Percentiles rank a stretch among this genome's conserved stretches.
Evolutionary conservation across 2,329 filamentous ascomycete species (phyloP).

Genomic region (Penicillium digitatum): DNA sequence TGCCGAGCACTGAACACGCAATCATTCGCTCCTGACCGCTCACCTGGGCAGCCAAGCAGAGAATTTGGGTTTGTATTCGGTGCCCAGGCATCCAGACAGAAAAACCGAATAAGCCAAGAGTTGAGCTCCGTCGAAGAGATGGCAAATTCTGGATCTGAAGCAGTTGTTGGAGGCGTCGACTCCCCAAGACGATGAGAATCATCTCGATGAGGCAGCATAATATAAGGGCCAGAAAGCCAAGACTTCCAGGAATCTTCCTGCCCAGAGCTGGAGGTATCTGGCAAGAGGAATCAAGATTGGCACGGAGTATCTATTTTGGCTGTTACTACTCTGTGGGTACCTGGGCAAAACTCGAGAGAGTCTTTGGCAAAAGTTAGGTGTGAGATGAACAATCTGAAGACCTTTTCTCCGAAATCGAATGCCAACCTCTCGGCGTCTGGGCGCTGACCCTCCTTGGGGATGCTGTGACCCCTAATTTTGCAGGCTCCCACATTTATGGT

Average conservation of each 20-base stretch:
- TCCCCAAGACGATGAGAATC: conserved; percentile 1
- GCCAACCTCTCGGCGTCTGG: conserved; percentile 16
- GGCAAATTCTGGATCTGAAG: not conserved
- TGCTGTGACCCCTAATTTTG: not conserved
- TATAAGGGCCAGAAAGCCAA: conserved; percentile 7
- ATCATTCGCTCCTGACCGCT: conserved; percentile 11
- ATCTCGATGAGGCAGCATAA: conserved; percentile 8
- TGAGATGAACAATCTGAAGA: conserved; percentile 4
- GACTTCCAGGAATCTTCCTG: conserved; percentile 2
- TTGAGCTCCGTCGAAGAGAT: not conserved
- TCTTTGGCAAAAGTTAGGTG: conserved; percentile 13
- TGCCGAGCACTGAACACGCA: conserved; percentile 14
- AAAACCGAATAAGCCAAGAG: conserved; percentile 3
- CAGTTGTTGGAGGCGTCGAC: not conserved
- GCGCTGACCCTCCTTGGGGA: not conserved
- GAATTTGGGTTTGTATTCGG: conserved; percentile 6
- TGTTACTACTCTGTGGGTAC: not conserved
- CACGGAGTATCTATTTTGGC: not conserved
- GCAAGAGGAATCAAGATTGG: not conserved
- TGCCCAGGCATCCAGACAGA: conserved; percentile 8
- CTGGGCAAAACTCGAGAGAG: not conserved
- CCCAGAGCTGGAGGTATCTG: not conserved
- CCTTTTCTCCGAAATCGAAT: conserved; percentile 5
- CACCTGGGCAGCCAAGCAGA: conserved; percentile 12
- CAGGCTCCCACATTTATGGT: not conserved